Percentiles rank a stretch among this genome's conserved stretches.
Conservation (phyloP, 148 eudicot genomes). For the Chenopodium quinoa region DNA sequence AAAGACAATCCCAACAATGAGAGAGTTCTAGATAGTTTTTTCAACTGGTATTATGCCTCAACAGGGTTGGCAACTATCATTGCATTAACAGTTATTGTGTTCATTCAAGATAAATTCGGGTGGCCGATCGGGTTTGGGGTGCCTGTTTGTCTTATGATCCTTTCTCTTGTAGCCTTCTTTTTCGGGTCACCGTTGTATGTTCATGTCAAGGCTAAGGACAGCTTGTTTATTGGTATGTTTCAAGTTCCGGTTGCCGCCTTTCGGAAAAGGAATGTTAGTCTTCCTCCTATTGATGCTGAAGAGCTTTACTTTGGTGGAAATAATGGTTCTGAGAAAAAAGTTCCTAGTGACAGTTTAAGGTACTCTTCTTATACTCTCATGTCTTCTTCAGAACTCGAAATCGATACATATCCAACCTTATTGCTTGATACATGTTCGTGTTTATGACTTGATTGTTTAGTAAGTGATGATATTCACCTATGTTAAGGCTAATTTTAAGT, state of each 20-base stretch:
- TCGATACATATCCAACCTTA: neutral
- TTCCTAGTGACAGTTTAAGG: slow-evolving; percentile 22
- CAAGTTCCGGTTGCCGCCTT: slow-evolving; percentile 56
- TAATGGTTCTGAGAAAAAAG: neutral
- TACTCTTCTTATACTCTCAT: neutral
- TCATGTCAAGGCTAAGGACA: slow-evolving; percentile 42
- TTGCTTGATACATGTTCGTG: neutral
- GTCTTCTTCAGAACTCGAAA: neutral
- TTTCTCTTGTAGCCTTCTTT: slow-evolving; percentile 46
- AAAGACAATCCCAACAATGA: slow-evolving; percentile 30
- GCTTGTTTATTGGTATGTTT: slow-evolving; percentile 50
- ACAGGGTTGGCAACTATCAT: slow-evolving; percentile 32
- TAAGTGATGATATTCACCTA: neutral
- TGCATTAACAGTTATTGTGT: slow-evolving; percentile 61
- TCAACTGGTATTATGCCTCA: slow-evolving; percentile 30
- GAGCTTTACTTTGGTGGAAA: slow-evolving; percentile 22
- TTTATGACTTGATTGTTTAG: neutral
- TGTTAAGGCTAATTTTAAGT: neutral
- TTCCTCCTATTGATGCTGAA: slow-evolving; percentile 14
- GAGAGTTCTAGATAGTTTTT: slow-evolving; percentile 29
- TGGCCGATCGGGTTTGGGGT: slow-evolving; percentile 76
- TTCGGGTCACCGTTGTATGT: slow-evolving; percentile 57
- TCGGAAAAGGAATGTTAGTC: slow-evolving; percentile 32
- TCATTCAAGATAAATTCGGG: slow-evolving; percentile 70
- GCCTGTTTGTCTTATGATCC: slow-evolving; percentile 57